Base-by-base conservation (phyloP, 441 rosid species). In the Omphalea diandra region DNA sequence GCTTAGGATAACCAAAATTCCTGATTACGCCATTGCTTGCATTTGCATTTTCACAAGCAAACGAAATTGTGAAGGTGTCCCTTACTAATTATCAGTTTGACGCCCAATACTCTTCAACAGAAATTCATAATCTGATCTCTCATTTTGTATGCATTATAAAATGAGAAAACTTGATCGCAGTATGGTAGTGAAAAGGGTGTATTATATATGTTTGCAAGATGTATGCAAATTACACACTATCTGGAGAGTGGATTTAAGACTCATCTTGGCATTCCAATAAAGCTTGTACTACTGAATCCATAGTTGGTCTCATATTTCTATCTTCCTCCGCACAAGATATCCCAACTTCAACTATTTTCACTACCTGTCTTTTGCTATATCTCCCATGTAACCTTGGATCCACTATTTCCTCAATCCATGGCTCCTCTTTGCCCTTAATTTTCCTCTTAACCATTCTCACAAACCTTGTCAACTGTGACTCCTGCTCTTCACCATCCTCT, bases 251-350 rank as follows among this genome's bases (percentile, higher is more conserved):
- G 57, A 53, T n/a, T 35, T 15, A 50, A 64, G 72, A 27, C 18
- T 60, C 63, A 54, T 76, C 78, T 44, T 50, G 64, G 31, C 70
- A 73, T 69, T 78, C 71, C 60, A 78, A 18, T 38, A 83, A 76
- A 41, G 80, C 61, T 64, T 75, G 75, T 58, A 81, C 83, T 41
- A 70, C 64, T 15, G 75, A 75, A 71, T 72, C 82, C 88, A 80
- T 84, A 5, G 81, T 71, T 36, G 88, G 84, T 50, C 84, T 84
- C 65, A 62, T 69, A 70, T 29, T 82, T 67, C 76, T 67, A 33
- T 80, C 80, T 69, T 73, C 79, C 20, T 78, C 82, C 3, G 71
- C 77, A 63, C 79, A 80, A 6, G 78, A 50, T 14, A 80, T 63
- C 3, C 84, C 83, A n/a, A 84, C 59, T 76, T 78, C 70, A 27